Conservation (phyloP, 2,329 filamentous ascomycete genomes). For the Aspergillus phoenicis region DNA sequence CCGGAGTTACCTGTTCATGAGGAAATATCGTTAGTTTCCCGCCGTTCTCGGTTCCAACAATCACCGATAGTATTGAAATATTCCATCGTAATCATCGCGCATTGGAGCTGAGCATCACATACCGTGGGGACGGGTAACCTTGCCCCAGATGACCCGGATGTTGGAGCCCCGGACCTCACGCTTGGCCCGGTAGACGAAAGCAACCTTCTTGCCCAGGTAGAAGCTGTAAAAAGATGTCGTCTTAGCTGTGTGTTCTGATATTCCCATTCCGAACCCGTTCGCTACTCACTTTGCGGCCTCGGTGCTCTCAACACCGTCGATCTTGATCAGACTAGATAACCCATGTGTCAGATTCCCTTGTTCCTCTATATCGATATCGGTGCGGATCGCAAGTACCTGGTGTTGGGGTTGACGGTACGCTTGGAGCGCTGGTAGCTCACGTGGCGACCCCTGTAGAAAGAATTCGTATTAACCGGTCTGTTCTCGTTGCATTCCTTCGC, state of each 20-base stretch:
- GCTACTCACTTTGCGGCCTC: conserved; percentile 75
- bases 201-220: conserved; percentile 98
- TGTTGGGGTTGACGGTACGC: conserved; percentile 86
- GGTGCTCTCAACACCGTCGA: conserved; percentile 94
- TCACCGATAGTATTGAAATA: conserved; percentile 8
- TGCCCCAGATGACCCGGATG: conserved; percentile 99
- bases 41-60: neutral
- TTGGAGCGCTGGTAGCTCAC: conserved; percentile 96
- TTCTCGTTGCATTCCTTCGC: conserved; percentile 15
- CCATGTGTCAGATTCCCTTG: conserved; percentile 29
- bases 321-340: conserved; percentile 78
- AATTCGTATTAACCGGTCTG: conserved; percentile 40
- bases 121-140: conserved; percentile 95
- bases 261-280: neutral
- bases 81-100: neutral
- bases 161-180: conserved; percentile 96
- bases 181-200: conserved; percentile 96
- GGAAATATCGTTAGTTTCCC: conserved; percentile 13
- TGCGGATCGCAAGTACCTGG: conserved; percentile 51
- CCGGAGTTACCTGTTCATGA: conserved; percentile 79
- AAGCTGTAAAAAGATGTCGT: conserved; percentile 56
- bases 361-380: conserved; percentile 12
- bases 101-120: conserved; percentile 43
- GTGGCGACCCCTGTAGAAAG: conserved; percentile 80
- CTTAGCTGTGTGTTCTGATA: conserved; percentile 24